These are phyloP conservation scores for Gelatoporia subvermispora DNA, from an alignment of 768 basidiomycete genomes.

Conservation along the genomic window DNA sequence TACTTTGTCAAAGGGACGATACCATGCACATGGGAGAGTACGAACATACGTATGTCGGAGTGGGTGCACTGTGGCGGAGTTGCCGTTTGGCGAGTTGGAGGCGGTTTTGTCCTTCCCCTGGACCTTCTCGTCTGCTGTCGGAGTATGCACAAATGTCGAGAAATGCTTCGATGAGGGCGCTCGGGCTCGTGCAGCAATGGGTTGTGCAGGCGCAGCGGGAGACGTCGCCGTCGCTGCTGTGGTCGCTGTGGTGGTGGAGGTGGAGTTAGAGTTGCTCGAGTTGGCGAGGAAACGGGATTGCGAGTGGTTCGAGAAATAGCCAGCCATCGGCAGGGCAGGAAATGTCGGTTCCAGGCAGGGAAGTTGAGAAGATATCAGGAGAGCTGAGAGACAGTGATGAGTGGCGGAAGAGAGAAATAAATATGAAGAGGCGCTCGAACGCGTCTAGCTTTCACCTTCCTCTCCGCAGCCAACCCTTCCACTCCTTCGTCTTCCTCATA, in stretches of 20 bases:
- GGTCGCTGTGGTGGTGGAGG: conserved; percentile 21
- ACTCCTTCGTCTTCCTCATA: conserved; percentile 2
- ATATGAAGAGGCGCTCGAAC: neutral
- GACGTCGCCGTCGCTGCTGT: conserved; percentile 17
- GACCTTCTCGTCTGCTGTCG: conserved; percentile 36
- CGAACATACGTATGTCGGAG: conserved; percentile 87
- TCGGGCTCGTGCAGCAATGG: conserved; percentile 36
- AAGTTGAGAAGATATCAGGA: neutral
- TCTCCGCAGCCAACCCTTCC: neutral
- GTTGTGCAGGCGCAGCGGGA: conserved; percentile 15
- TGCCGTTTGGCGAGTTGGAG: conserved; percentile 33
- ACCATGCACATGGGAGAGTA: conserved; percentile 26
- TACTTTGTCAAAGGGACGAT: conserved; percentile 8
- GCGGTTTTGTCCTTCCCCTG: conserved; percentile 37
- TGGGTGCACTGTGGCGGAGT: conserved; percentile 53
- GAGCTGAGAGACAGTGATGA: neutral
- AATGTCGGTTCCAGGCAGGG: neutral
- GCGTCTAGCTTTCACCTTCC: neutral
- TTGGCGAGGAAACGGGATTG: conserved; percentile 65
- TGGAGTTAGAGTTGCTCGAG: conserved; percentile 20
- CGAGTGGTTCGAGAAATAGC: conserved; percentile 83
- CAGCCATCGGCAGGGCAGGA: conserved; percentile 24
- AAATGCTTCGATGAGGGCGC: conserved; percentile 68
- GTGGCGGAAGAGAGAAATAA: neutral
- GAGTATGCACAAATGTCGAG: conserved; percentile 51